Evolutionary conservation across 2,329 filamentous ascomycete genomes (phyloP).

Genomic region (Neonectria ditissima): DNA sequence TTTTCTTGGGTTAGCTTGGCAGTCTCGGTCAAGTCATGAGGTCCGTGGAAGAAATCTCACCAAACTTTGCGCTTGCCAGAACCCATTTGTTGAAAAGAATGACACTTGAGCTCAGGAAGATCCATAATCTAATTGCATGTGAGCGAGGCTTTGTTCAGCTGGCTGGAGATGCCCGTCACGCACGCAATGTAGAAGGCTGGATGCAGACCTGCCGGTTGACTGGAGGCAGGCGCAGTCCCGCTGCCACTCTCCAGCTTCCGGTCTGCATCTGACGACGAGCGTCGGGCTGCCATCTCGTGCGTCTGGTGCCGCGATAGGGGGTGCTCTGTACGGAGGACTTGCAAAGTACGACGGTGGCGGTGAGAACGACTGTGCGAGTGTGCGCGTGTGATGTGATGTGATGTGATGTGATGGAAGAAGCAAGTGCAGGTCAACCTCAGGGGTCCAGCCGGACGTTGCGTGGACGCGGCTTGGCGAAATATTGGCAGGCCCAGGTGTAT

Average conservation of each 20-base stretch:
- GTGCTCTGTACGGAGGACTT: background rate
- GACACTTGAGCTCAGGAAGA: slow-evolving; percentile 21
- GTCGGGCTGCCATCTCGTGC: slow-evolving; percentile 15
- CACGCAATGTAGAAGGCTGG: slow-evolving; percentile 26
- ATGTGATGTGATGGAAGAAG: background rate
- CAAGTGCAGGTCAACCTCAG: background rate
- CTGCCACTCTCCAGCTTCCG: slow-evolving; percentile 26
- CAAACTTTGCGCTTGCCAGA: slow-evolving; percentile 23
- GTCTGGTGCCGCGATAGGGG: background rate
- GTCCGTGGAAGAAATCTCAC: background rate
- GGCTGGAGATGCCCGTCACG: background rate
- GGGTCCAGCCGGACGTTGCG: background rate
- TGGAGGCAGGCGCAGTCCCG: slow-evolving; percentile 6
- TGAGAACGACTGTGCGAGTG: background rate
- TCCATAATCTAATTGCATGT: slow-evolving; percentile 17
- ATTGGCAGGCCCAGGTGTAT: background rate
- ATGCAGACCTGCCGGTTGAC: slow-evolving; percentile 5
- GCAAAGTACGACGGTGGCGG: background rate
- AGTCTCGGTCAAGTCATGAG: background rate
- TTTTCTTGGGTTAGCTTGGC: background rate
- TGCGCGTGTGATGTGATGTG: background rate
- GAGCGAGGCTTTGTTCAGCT: background rate
- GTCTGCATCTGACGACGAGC: slow-evolving; percentile 18
- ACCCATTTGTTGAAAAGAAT: slow-evolving; percentile 31
- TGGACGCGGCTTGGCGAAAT: background rate